A percentile compares a stretch with the other conserved stretches of the same genome.
These are phyloP conservation scores for Podaxis sp. DNA, from an alignment of 768 basidiomycete species.

Conservation along the genomic window DNA sequence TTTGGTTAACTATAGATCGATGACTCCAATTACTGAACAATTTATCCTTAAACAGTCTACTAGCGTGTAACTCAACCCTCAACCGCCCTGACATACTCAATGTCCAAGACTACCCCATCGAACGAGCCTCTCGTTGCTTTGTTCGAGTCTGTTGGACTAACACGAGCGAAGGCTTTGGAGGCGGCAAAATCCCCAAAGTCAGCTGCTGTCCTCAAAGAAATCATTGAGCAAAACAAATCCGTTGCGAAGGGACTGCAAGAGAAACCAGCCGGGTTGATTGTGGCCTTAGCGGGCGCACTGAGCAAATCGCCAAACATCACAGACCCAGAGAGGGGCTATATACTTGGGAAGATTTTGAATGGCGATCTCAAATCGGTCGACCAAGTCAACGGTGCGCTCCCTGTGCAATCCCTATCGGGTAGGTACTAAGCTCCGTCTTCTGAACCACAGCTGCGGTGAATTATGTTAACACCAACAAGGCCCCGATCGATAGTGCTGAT, in stretches of 20 bases:
- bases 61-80: background rate
- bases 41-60: background rate
- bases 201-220: conserved; percentile 60
- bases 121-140: conserved; percentile 29
- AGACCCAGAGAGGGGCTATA: conserved; percentile 52
- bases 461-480: conserved; percentile 57
- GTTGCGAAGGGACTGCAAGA: conserved; percentile 57
- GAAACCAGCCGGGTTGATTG: conserved; percentile 69
- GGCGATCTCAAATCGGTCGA: conserved; percentile 75
- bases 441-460: conserved; percentile 62
- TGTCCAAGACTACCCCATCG: conserved; percentile 1
- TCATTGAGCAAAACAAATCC: conserved; percentile 57
- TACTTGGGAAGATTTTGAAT: conserved; percentile 65
- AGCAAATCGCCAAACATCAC: conserved; percentile 50
- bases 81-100: background rate
- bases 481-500: conserved; percentile 60
- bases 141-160: conserved; percentile 76
- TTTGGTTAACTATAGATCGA: conserved; percentile 10
- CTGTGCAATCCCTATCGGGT: background rate
- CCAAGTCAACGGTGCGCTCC: conserved; percentile 75
- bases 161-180: conserved; percentile 74
- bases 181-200: conserved; percentile 78
- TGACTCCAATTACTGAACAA: conserved; percentile 2
- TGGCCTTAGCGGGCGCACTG: conserved; percentile 59
- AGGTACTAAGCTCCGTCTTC: background rate